Evolutionary conservation across 1,139 yeast species (phyloP), one percentile per base, ranked within the genome.

Genomic region (Pneumocystis canis): DNA sequence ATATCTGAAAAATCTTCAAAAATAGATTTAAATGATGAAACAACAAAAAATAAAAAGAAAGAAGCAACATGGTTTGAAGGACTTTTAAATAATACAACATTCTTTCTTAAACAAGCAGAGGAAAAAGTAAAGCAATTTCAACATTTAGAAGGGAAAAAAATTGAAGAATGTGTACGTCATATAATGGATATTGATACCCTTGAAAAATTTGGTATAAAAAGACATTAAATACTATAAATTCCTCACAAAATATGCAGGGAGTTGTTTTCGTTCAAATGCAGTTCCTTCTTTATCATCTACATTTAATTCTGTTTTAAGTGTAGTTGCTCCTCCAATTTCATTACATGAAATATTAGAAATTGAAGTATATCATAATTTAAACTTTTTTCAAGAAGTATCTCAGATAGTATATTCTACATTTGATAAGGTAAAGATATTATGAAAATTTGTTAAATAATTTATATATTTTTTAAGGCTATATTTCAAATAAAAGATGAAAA

Each of bases 401-500:
- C 77, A 79, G 62, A 77, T 84, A 66, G 83, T 88, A 20, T 81
- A 82, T 67, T 77, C 79, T 61, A 87, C 85, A 68, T 92, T 92
- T 73, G 84, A 83, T 69, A 79, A 80, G 63, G 97, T 89, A 80
- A 81, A 67, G 97, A 90, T 73, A 97, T 90, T 18, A 96, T 90
- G 72, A 58, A 39, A 61, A 97, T 96, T 47, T 89, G 78, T 59
- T 78, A 75, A 37, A 72, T 70, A 72, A 82, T 74, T 75, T 3
- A 41, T 25, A 14, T 28, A 35, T n/a, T 41, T 32, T 41, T 28
- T 6, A 41, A 61, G 63, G 65, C 35, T 20, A 4, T 61, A 57
- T 32, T 28, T 18, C 64, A 61, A n/a, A 59, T 61, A n/a, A 64
- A 61, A 41, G 58, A 59, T n/a, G 64, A 63, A 54, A 64, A 61